Conservation (phyloP, 208 protist species). For the Acanthamoeba royreba region DNA sequence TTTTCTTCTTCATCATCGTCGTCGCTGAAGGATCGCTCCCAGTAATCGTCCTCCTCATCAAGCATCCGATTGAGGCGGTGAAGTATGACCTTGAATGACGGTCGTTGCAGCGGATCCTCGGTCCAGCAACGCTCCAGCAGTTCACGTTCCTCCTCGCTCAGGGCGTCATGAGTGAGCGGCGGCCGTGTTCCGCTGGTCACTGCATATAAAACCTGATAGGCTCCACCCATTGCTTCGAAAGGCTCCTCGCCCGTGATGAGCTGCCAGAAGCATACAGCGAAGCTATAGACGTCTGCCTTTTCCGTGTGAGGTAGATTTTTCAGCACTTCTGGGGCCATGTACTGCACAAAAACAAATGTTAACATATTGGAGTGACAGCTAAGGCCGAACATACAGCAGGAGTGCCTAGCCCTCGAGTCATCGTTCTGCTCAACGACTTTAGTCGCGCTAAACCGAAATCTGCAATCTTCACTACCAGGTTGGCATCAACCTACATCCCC, state of each 20-base stretch:
- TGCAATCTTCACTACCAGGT: not conserved
- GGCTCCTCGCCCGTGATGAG: not conserved
- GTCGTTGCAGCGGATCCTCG: not conserved
- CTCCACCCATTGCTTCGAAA: not conserved
- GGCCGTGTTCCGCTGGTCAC: not conserved
- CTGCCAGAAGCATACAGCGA: not conserved
- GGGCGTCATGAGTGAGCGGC: not conserved
- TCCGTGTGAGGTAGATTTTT: not conserved
- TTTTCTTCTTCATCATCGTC: not conserved
- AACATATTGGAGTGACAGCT: no score
- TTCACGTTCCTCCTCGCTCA: not conserved
- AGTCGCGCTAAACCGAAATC: not conserved
- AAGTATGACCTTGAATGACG: not conserved
- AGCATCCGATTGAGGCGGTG: not conserved
- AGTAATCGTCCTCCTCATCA: not conserved
- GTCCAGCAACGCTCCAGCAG: not conserved
- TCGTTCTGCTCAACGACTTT: not conserved
- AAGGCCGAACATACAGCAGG: not conserved
- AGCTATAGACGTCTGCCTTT: not conserved
- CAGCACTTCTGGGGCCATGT: not conserved
- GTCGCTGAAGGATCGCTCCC: not conserved
- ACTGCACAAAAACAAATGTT: no score
- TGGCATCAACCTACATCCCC: not conserved
- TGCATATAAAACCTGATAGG: not conserved
- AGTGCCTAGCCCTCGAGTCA: not conserved